Evolutionary conservation across 116 monocot species (phyloP), one percentile per base, ranked within the genome.

Genomic region (Phalaenopsis hybrid): DNA sequence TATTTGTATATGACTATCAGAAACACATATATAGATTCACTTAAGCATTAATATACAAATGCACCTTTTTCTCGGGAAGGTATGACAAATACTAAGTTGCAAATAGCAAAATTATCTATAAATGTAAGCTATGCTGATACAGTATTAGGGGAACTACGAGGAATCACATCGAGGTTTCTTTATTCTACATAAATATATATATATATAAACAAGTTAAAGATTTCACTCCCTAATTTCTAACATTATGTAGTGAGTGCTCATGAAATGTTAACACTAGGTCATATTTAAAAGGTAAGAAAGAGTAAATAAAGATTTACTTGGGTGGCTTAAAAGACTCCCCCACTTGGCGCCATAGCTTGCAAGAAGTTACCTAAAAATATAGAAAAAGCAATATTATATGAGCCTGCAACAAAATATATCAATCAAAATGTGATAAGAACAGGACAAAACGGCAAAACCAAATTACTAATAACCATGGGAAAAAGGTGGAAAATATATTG

Each of bases 291-390:
- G 18, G 20, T 59, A 20, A 59, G 59, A 69, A 8, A 69, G 31
- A 41, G n/a, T n/a, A 74, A 44, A 37, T 37, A 85, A 79, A 83
- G 34, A 80, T 87, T 85, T 92, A 97, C 96, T 97, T 97, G 67
- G 96, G 96, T 79, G 96, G 96, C 79, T 88, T 94, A 80, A 97
- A 97, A 57, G 96, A 92, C 84, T 94, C 94, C 85, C 96, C 96
- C 57, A 97, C 96, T 85, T 94, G 94, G 43, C 96, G 92, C 96
- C 96, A 97, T 70, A 97, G 81, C 81, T 97, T 97, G 86, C 88
- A 91, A 25, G 91, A 82, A 79, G 96, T 94, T 78, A 97, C 96
- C 96, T 97, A 82, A 6, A 69, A 31, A 69, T 10, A 69, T 23
- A 69, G 33, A 10, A 11, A 7, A 69, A 69, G 33, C 33, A 23